Percentiles rank a stretch among this genome's conserved stretches.
Evolutionary conservation across 2,329 filamentous ascomycete species (phyloP).

Genomic region (Mariannaea sp.): DNA sequence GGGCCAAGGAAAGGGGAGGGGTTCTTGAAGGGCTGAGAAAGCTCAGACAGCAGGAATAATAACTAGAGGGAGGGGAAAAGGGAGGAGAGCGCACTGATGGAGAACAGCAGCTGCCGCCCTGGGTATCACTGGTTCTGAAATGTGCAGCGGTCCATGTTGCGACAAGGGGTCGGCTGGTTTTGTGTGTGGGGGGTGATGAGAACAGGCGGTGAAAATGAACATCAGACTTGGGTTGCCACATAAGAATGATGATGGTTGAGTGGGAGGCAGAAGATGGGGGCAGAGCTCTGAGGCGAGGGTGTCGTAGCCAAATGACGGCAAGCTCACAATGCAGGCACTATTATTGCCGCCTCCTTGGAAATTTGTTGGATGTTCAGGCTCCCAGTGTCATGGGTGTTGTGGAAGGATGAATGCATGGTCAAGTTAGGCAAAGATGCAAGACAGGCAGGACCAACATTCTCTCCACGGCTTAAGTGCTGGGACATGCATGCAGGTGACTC

Average conservation of each 20-base stretch:
- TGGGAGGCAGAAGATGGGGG: background rate
- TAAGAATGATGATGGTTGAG: background rate
- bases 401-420: constrained; percentile 22
- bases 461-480: constrained; percentile 33
- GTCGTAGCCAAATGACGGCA: constrained; percentile 17
- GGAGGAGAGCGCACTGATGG: constrained; percentile 16
- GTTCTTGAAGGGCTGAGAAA: constrained; percentile 21
- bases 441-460: constrained; percentile 23
- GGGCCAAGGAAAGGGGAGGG: constrained; percentile 15
- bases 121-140: constrained; percentile 30
- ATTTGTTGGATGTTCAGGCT: constrained; percentile 23
- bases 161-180: constrained; percentile 22
- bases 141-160: constrained; percentile 24
- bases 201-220: constrained; percentile 38
- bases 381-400: constrained; percentile 25
- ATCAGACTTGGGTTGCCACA: constrained; percentile 21
- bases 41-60: constrained; percentile 19
- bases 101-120: constrained; percentile 26
- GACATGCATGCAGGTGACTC: constrained; percentile 34
- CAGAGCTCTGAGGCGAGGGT: constrained; percentile 11
- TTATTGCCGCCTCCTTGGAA: constrained; percentile 17
- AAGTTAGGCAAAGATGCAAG: constrained; percentile 31
- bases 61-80: no score
- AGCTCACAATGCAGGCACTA: constrained; percentile 24
- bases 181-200: constrained; percentile 29